Conservation (phyloP, 768 basidiomycete genomes). For the Xerocomellus chrysenteron region DNA sequence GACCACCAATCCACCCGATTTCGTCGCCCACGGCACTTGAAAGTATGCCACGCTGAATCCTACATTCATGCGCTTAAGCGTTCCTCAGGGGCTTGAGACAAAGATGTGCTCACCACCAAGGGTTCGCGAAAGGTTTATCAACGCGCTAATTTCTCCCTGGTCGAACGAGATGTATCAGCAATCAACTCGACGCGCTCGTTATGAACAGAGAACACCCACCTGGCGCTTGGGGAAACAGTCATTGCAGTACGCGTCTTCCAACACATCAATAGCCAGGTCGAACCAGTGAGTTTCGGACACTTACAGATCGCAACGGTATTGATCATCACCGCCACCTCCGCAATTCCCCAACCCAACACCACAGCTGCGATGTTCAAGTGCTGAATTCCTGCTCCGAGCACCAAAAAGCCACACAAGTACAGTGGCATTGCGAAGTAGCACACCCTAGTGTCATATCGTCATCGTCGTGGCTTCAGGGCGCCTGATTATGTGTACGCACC, state of each 20-base stretch:
- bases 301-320: constrained; percentile 42
- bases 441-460: constrained; percentile 21
- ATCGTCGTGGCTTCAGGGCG: background rate
- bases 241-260: constrained; percentile 38
- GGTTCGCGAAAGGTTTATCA: constrained; percentile 41
- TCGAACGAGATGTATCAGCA: background rate
- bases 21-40: constrained; percentile 41
- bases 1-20: constrained; percentile 34
- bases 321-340: constrained; percentile 36
- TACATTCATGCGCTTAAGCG: background rate
- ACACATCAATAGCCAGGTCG: background rate
- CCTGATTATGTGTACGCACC: constrained; percentile 24
- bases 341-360: constrained; percentile 47
- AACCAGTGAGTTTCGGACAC: constrained; percentile 1
- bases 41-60: constrained; percentile 42
- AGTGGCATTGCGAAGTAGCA: constrained; percentile 42
- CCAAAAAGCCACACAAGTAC: constrained; percentile 42
- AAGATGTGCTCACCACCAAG: constrained; percentile 26
- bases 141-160: constrained; percentile 43
- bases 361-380: constrained; percentile 28
- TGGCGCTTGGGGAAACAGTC: constrained; percentile 38
- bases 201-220: constrained; percentile 8
- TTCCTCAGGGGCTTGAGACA: background rate
- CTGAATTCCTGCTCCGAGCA: constrained; percentile 40
- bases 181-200: background rate